A percentile compares a stretch with the other conserved stretches of the same genome.
phyloP scores from a whole-genome alignment of 306 rosid genomes.

The Prunus campanulata region DNA sequence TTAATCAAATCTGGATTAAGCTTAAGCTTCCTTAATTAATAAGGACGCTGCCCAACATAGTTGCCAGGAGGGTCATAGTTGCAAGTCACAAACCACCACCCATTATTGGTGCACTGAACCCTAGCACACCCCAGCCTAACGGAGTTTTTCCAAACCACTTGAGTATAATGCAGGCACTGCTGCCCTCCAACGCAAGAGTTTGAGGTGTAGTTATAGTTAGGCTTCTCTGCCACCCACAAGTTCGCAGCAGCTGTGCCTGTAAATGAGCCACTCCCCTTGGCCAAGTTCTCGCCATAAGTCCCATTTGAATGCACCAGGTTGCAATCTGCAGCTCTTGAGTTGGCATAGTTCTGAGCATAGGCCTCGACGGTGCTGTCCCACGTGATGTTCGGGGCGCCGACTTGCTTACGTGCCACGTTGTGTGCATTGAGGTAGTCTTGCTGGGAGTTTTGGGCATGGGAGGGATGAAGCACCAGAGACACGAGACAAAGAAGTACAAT shows the following conservation, averaged over 20 bases:
- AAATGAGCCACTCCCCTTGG: conserved; percentile 24
- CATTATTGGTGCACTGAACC: conserved; percentile 11
- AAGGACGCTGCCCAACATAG: conserved; percentile 8
- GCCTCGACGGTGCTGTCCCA: conserved; percentile 21
- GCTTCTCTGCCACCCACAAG: conserved; percentile 25
- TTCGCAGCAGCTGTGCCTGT: conserved; percentile 22
- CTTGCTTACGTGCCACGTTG: conserved; percentile 23
- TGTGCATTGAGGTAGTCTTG: conserved; percentile 38
- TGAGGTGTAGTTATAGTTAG: conserved; percentile 5
- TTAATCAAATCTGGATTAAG: not conserved
- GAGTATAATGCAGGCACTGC: conserved; percentile 31
- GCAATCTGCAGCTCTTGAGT: conserved; percentile 14
- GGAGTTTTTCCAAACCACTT: conserved; percentile 28
- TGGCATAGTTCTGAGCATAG: conserved; percentile 34
- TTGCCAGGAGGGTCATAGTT: conserved; percentile 36
- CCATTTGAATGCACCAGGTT: conserved; percentile 28
- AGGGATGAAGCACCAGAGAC: not conserved
- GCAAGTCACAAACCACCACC: conserved; percentile 17
- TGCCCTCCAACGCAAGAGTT: conserved; percentile 9
- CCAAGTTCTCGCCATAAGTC: conserved; percentile 52
- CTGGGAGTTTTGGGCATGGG: conserved; percentile 36
- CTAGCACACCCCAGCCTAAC: conserved; percentile 32
- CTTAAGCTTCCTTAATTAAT: not conserved
- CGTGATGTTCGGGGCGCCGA: not conserved
- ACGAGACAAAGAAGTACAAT: not conserved